phyloP scores from a whole-genome alignment of 2,329 filamentous ascomycete genomes.

The Escovopsis sp. region DNA sequence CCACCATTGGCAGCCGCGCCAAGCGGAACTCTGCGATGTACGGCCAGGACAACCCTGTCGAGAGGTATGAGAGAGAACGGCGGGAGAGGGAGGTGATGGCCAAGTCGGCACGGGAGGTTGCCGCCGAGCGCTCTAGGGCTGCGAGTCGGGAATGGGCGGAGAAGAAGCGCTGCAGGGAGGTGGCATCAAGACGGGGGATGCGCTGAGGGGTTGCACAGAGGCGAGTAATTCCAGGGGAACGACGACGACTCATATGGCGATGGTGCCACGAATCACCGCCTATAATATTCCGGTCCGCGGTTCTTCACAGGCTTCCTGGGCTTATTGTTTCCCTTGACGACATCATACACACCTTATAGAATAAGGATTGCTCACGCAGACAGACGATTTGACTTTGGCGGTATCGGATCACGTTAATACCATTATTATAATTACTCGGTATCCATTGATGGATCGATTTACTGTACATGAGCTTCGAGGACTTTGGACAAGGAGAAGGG shows the following conservation, averaged over 20 bases:
- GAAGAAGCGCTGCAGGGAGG: constrained; percentile 33
- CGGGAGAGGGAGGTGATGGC: constrained; percentile 38
- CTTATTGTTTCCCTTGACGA: no score
- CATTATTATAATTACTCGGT: background rate
- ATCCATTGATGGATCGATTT: background rate
- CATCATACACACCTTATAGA: no score
- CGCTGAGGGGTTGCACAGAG: no score
- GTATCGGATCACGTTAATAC: background rate
- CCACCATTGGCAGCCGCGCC: constrained; percentile 27
- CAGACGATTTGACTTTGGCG: no score
- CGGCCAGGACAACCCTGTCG: constrained; percentile 32
- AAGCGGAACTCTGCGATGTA: constrained; percentile 37
- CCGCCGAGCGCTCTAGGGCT: constrained; percentile 44
- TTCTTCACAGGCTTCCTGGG: no score
- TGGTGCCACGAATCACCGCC: no score
- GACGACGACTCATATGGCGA: no score
- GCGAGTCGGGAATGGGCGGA: constrained; percentile 49
- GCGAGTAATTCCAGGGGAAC: no score
- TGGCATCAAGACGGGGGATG: constrained; percentile 1
- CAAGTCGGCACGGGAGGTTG: constrained; percentile 41
- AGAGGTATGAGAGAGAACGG: constrained; percentile 37
- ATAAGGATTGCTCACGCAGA: no score
- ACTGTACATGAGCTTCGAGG: background rate
- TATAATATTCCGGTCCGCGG: no score
- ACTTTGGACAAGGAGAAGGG: background rate